Evolutionary conservation across 768 basidiomycete genomes (phyloP), one percentile per base, ranked within the genome.

Genomic region (Boletus subcaerulescens): DNA sequence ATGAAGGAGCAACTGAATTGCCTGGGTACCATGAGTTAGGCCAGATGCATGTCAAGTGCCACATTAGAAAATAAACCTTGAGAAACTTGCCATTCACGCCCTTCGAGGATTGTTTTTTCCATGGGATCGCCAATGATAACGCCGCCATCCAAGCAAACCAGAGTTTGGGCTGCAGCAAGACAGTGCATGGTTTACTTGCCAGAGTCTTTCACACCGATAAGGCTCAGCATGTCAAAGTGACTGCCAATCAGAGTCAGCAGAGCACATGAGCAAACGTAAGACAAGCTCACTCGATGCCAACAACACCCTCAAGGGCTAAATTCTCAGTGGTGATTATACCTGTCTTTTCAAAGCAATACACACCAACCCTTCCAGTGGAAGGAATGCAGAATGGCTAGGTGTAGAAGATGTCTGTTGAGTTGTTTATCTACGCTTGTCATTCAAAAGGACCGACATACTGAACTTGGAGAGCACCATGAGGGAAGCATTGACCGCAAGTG

Each of bases 301-400:
- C 91, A 40, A 99, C 82, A 50, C 97, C 97, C 68, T 99, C 95
- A 1, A 98, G 79, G 8, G 97, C 93, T 13, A 98, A 75, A 68
- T 94, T 88, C 70, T 98, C 95, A 0, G 93, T 93, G 0, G 97
- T 99, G 61, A 99, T 98, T 0, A 97, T 98, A 22, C 96, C 97
- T 0, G 97, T 99, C 80, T 99, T 99, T 74, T 98, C 97, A 62
- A 99, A 98, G 73, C 97, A 98, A 72, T 97, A 99, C 15, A 98
- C 89, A 62, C 98, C 97, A 3, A 98, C 94, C 20, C 93, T 83
- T 6, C 97, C 97, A 6, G 97, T 96, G 57, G 77, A 91, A 0
- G 97, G 95, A 57, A 98, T 99, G 20, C 97, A 85, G 84, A 99
- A 98, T 1, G 97, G 97, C 65, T 99, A 97, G 17, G 97, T 99